Conservation (phyloP, 306 rosid species). For the Albizia julibrissin region DNA sequence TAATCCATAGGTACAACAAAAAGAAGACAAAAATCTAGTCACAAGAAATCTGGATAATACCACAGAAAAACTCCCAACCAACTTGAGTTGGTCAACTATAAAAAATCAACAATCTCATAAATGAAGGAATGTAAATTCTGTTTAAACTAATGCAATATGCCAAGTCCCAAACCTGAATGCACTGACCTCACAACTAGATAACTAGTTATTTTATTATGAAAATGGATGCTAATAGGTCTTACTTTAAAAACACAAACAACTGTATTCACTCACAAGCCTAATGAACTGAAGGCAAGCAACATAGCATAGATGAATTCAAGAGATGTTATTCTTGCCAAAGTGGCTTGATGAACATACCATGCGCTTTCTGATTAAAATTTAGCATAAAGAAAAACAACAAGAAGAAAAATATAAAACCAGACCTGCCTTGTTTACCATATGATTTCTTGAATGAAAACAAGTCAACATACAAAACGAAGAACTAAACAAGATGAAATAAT, state of each 20-base stretch:
- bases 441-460: neutral
- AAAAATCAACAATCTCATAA: constrained; percentile 4
- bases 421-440: constrained; percentile 1
- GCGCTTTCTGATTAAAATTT: neutral
- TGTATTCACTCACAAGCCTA: neutral
- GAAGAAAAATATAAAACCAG: neutral
- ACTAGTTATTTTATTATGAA: constrained; percentile 8
- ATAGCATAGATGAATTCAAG: constrained; percentile 1
- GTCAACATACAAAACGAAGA: constrained; percentile 11
- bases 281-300: constrained; percentile 5
- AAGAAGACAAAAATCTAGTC: neutral
- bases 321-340: constrained; percentile 25
- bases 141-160: constrained; percentile 21
- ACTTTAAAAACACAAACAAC: constrained; percentile 14
- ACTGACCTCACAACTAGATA: neutral
- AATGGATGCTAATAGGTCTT: constrained; percentile 17
- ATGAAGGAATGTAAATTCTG: constrained; percentile 11
- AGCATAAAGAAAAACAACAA: constrained; percentile 18
- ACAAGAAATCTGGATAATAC: constrained; percentile 1
- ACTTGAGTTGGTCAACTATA: neutral
- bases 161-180: constrained; percentile 22
- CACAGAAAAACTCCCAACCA: constrained; percentile 11
- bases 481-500: constrained; percentile 7
- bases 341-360: neutral
- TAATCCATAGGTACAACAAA: neutral